Percentiles rank a stretch among this genome's conserved stretches.
phyloP scores from a whole-genome alignment of 1,284 basidiomycete species.

The Papiliotrema flavescens region DNA sequence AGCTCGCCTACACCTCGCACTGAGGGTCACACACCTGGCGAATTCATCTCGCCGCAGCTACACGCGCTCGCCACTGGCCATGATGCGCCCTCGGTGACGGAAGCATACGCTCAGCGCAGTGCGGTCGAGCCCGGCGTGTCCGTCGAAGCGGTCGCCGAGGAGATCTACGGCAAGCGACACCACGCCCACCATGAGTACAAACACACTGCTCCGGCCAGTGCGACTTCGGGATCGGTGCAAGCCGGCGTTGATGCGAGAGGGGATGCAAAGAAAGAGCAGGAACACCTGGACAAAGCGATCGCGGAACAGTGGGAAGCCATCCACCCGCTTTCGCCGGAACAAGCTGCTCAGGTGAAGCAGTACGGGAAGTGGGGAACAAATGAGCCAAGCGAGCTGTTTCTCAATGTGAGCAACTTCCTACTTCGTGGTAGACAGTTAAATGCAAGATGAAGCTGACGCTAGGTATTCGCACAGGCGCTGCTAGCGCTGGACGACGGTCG shows the following conservation, averaged over 20 bases:
- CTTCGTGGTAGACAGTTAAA: too few relatives aligned
- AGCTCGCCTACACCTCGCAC: too few relatives aligned
- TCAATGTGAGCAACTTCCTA: conserved; percentile 27
- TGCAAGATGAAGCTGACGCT: not conserved
- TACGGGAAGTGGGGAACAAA: conserved; percentile 25
- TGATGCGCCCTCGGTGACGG: too few relatives aligned
- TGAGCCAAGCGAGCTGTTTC: conserved; percentile 24
- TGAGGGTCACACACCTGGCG: too few relatives aligned
- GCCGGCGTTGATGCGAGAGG: too few relatives aligned
- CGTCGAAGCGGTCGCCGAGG: conserved; percentile 8
- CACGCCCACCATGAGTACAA: conserved; percentile 10
- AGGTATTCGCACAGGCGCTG: conserved; percentile 31
- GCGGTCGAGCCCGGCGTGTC: not conserved
- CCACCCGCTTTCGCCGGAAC: conserved; percentile 10
- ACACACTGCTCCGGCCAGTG: not conserved
- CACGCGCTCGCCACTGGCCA: too few relatives aligned
- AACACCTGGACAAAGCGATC: conserved; percentile 3
- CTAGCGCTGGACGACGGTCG: conserved; percentile 22
- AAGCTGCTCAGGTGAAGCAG: conserved; percentile 24
- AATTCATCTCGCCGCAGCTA: too few relatives aligned
- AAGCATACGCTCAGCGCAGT: not conserved
- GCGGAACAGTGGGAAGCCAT: conserved; percentile 19
- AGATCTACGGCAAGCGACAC: conserved; percentile 9
- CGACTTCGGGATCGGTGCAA: too few relatives aligned
- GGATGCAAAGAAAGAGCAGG: too few relatives aligned